phyloP scores from a whole-genome alignment of 768 basidiomycete genomes.

The Agaricus blazei region DNA sequence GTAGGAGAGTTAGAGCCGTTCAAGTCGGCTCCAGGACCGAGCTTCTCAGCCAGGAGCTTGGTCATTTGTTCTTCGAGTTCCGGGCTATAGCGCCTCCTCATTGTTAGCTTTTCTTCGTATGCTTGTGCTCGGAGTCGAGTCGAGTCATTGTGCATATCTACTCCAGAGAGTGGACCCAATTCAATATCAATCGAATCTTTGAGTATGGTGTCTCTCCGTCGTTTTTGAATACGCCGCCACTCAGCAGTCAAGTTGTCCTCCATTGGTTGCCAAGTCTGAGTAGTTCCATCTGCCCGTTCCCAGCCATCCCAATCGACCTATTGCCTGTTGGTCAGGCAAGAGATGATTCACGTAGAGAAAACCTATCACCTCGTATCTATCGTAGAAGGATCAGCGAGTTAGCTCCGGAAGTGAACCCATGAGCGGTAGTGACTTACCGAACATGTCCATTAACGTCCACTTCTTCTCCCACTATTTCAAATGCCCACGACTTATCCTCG shows the following conservation, averaged over 20 bases:
- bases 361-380: slow-evolving; percentile 26
- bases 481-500: slow-evolving; percentile 20
- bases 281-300: slow-evolving; percentile 45
- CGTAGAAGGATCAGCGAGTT: not conserved
- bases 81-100: slow-evolving; percentile 3
- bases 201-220: slow-evolving; percentile 23
- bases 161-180: slow-evolving; percentile 27
- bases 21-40: not conserved
- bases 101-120: slow-evolving; percentile 36
- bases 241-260: slow-evolving; percentile 12
- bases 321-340: not conserved
- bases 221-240: slow-evolving; percentile 30
- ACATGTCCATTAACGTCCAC: slow-evolving; percentile 25
- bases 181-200: slow-evolving; percentile 30
- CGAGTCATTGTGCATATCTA: slow-evolving; percentile 37
- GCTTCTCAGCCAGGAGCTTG: slow-evolving; percentile 13
- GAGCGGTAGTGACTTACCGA: slow-evolving; percentile 19
- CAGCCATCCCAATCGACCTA: slow-evolving; percentile 54
- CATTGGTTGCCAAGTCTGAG: slow-evolving; percentile 46
- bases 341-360: not conserved
- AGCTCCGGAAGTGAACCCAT: not conserved
- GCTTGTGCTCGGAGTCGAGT: slow-evolving; percentile 41
- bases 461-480: slow-evolving; percentile 36
- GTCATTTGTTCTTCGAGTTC: slow-evolving; percentile 17
- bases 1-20: slow-evolving; percentile 7